These are phyloP conservation scores for Wickerhamiella infanticola DNA, from an alignment of 1,139 yeast species.

Conservation along the genomic window DNA sequence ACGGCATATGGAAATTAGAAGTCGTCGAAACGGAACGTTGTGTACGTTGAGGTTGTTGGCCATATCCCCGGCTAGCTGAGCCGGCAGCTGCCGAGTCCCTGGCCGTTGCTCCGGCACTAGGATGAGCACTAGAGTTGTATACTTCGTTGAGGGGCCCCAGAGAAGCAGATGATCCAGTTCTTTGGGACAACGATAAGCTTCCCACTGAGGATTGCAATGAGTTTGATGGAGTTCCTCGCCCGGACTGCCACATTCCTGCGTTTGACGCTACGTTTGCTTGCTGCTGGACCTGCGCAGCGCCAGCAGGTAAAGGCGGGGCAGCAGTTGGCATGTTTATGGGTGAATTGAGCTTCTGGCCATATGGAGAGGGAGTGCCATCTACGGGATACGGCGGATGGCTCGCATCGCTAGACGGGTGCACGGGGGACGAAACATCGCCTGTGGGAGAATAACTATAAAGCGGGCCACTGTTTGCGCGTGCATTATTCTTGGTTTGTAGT, in stretches of 20 bases:
- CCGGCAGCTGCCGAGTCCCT: neutral
- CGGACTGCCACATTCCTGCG: neutral
- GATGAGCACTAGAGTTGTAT: neutral
- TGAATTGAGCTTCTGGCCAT: neutral
- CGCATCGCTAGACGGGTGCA: too few relatives aligned
- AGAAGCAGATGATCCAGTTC: neutral
- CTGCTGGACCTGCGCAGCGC: neutral
- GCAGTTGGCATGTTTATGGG: neutral
- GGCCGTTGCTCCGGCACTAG: neutral
- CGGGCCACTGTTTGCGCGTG: neutral
- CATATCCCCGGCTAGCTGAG: neutral
- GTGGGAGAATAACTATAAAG: neutral
- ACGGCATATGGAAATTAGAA: slow-evolving; percentile 2
- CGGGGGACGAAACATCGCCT: neutral
- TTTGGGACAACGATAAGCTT: neutral
- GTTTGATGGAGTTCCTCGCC: neutral
- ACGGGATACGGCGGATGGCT: neutral
- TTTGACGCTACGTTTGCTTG: neutral
- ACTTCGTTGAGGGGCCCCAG: neutral
- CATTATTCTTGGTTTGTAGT: neutral
- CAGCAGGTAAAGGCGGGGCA: neutral
- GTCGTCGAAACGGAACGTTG: neutral
- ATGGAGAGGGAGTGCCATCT: neutral
- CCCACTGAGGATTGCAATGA: neutral
- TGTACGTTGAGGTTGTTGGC: neutral